phyloP scores from a whole-genome alignment of 129 eudicot species.

The Flaveria robusta region DNA sequence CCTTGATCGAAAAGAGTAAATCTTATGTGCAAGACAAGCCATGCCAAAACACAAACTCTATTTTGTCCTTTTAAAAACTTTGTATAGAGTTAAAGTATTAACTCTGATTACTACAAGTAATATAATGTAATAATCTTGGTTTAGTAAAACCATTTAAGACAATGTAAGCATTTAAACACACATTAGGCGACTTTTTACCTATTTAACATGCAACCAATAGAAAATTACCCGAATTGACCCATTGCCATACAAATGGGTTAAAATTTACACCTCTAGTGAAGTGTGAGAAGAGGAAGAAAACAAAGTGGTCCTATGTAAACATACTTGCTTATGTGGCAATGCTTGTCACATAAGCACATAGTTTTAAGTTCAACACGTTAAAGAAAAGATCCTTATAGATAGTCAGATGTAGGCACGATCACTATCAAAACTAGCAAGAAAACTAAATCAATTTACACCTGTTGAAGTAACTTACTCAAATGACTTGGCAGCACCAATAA shows the following conservation, averaged over 20 bases:
- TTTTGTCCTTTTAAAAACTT: neutral
- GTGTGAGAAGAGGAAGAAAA: neutral
- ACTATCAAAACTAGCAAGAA: neutral
- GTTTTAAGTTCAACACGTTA: neutral
- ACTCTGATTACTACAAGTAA: neutral
- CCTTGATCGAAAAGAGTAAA: neutral
- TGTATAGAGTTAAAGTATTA: neutral
- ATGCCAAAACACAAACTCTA: neutral
- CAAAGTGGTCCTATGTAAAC: slow-evolving; percentile 13
- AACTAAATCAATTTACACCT: neutral
- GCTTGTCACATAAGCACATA: slow-evolving; percentile 4
- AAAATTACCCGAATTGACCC: neutral
- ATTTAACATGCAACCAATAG: neutral
- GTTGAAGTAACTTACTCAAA: slow-evolving; percentile 46
- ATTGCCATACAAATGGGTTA: neutral
- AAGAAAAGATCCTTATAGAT: neutral
- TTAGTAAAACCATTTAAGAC: no score
- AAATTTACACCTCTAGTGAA: neutral
- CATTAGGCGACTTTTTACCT: no score
- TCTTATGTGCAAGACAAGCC: neutral
- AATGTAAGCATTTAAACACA: no score
- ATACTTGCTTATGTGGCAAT: neutral
- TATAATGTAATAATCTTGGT: neutral
- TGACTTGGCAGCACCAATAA: slow-evolving; percentile 69
- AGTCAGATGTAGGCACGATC: slow-evolving; percentile 13